Evolutionary conservation across 768 basidiomycete species (phyloP).

Genomic region (Collybia mongolica): DNA sequence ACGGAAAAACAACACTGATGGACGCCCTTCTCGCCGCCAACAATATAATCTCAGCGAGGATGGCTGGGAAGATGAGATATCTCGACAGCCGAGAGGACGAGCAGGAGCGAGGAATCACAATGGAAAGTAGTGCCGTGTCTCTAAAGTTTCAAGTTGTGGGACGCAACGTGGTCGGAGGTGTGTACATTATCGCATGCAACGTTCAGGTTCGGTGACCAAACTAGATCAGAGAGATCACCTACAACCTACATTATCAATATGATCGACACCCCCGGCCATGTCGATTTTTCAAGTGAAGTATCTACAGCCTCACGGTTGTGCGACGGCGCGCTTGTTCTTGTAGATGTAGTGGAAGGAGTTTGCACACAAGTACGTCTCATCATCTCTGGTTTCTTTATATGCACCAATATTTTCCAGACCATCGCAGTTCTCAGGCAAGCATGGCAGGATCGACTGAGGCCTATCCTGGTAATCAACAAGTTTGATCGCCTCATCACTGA

Average conservation of each 20-base stretch:
- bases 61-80: constrained; percentile 97
- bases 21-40: constrained; percentile 95
- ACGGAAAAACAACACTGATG: constrained; percentile 96
- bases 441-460: constrained; percentile 84
- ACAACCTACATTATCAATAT: constrained; percentile 88
- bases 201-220: constrained; percentile 27
- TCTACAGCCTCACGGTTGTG: constrained; percentile 92
- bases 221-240: constrained; percentile 47
- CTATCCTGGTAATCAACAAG: constrained; percentile 96
- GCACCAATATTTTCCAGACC: constrained; percentile 50
- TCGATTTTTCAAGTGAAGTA: constrained; percentile 97
- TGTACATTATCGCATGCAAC: constrained; percentile 19
- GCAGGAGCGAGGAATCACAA: constrained; percentile 96
- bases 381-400: background rate
- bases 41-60: constrained; percentile 91
- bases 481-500: constrained; percentile 93
- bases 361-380: constrained; percentile 77
- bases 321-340: constrained; percentile 92
- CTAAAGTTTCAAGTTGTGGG: constrained; percentile 83
- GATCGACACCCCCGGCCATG: constrained; percentile 98
- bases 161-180: constrained; percentile 54
- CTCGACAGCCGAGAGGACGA: constrained; percentile 96
- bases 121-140: constrained; percentile 97
- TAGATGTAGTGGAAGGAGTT: constrained; percentile 97
- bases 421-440: constrained; percentile 94